phyloP scores from a whole-genome alignment of 768 basidiomycete species.

The Pleurotus sapidus region DNA sequence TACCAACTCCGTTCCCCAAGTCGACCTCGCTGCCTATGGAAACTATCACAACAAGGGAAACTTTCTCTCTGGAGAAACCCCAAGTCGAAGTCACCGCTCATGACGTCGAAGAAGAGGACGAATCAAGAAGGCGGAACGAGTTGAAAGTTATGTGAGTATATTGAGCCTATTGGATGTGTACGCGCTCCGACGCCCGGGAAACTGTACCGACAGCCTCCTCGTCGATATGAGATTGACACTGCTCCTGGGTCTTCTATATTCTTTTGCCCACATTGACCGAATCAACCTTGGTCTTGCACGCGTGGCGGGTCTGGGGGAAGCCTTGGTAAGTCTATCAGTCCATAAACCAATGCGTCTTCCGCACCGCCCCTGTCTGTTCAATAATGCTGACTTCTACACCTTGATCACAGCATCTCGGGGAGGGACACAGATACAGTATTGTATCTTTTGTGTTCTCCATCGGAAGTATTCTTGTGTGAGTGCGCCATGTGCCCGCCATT shows the following conservation, averaged over 20 bases:
- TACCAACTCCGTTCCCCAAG: too few species aligned
- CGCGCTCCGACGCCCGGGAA: too few species aligned
- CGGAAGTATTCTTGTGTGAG: conserved; percentile 46
- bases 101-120: too few species aligned
- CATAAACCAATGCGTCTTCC: not conserved
- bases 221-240: conserved; percentile 38
- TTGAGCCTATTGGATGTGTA: too few species aligned
- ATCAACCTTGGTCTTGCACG: conserved; percentile 40
- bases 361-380: not conserved
- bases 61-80: too few species aligned
- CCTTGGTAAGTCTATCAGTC: conserved; percentile 25
- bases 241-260: conserved; percentile 34
- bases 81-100: too few species aligned
- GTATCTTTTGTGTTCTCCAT: conserved; percentile 44
- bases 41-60: too few species aligned
- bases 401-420: conserved; percentile 27
- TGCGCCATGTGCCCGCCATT: conserved; percentile 1
- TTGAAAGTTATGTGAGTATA: too few species aligned
- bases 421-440: conserved; percentile 42
- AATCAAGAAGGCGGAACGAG: too few species aligned
- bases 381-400: not conserved
- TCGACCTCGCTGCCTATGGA: too few species aligned
- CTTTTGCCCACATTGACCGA: conserved; percentile 38
- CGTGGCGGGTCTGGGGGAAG: conserved; percentile 36
- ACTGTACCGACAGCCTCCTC: conserved; percentile 24